These are phyloP conservation scores for Stenogyne calaminthoides DNA, from an alignment of 305 asterid genomes.

Conservation along the genomic window DNA sequence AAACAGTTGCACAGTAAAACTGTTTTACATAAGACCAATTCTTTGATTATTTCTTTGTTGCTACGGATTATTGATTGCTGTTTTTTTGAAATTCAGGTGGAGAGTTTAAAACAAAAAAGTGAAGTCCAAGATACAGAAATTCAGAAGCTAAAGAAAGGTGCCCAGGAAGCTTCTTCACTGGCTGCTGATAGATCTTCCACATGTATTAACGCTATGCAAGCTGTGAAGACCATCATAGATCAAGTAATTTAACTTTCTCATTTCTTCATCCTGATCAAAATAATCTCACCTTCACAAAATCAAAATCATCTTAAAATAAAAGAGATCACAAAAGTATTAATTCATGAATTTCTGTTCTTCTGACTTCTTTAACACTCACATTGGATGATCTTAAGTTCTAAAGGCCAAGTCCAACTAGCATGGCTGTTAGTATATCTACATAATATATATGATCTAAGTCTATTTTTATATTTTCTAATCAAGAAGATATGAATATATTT, in stretches of 20 bases:
- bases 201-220: constrained; percentile 44
- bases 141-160: constrained; percentile 51
- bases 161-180: constrained; percentile 47
- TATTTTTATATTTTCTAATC: not conserved
- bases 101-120: constrained; percentile 58
- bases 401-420: not conserved
- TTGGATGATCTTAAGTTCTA: constrained; percentile 4
- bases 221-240: constrained; percentile 50
- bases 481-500: not conserved
- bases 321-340: not conserved
- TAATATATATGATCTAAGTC: not conserved
- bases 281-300: not conserved
- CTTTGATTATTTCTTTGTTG: constrained; percentile 2
- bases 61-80: constrained; percentile 8
- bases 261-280: not conserved
- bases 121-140: constrained; percentile 60
- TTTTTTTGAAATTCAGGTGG: constrained; percentile 38
- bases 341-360: not conserved
- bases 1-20: too few relatives aligned
- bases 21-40: too few relatives aligned
- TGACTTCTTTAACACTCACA: not conserved
- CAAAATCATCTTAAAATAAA: not conserved
- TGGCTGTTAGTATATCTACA: not conserved
- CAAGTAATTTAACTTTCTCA: constrained; percentile 47
- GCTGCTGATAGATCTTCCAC: constrained; percentile 60